Evolutionary conservation across 2,329 filamentous ascomycete species (phyloP).

Genomic region (Exophiala phaeomuriformis): DNA sequence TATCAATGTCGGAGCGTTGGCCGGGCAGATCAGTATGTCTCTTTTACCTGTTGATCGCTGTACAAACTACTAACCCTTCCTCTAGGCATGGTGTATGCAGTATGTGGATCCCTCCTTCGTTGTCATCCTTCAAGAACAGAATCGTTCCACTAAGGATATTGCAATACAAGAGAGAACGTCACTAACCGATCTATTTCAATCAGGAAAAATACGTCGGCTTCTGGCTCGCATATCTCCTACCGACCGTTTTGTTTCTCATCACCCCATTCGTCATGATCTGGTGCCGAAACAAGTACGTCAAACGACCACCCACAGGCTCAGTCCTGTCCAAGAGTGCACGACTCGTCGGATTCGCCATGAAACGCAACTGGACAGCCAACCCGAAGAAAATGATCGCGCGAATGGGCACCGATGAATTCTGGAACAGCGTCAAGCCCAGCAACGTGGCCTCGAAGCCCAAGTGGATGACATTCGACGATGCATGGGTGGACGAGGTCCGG

Average conservation of each 20-base stretch:
- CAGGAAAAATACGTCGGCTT: conserved; percentile 66
- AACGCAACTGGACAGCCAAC: conserved; percentile 57
- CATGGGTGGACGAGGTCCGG: conserved; percentile 71
- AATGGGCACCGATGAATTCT: conserved; percentile 53
- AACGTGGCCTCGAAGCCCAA: conserved; percentile 50
- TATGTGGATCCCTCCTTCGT: background rate
- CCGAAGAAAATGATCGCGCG: conserved; percentile 50
- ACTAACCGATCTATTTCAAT: background rate
- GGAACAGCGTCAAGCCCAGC: conserved; percentile 63
- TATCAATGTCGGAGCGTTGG: conserved; percentile 60
- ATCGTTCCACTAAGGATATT: background rate
- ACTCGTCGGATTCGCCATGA: conserved; percentile 55
- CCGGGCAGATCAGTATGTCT: conserved; percentile 59
- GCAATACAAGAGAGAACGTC: background rate
- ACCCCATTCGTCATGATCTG: conserved; percentile 56
- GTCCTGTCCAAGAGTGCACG: conserved; percentile 60
- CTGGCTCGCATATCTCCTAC: conserved; percentile 63
- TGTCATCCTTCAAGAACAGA: background rate
- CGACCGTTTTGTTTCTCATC: conserved; percentile 57
- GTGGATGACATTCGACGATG: conserved; percentile 80
- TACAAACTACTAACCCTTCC: background rate
- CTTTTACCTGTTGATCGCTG: conserved; percentile 43
- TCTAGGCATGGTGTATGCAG: conserved; percentile 32
- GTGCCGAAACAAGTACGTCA: conserved; percentile 56
- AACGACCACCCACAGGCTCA: conserved; percentile 62